phyloP scores from a whole-genome alignment of 2,329 filamentous ascomycete genomes.

The Neofusicoccum kwambonambiense region DNA sequence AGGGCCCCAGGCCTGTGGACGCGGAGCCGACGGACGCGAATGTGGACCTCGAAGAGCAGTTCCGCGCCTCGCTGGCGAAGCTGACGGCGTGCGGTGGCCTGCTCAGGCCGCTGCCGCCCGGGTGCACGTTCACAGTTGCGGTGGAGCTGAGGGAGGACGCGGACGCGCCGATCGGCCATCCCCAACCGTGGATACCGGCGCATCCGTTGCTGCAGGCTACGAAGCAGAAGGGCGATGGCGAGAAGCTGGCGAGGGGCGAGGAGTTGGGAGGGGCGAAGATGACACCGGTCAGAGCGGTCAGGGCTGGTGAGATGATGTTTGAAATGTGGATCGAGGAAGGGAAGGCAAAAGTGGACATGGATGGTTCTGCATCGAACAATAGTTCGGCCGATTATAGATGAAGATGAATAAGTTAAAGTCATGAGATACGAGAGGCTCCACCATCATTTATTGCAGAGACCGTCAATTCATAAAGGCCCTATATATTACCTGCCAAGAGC shows the following conservation, averaged over 20 bases:
- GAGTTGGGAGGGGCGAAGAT: conserved; percentile 55
- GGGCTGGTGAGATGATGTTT: conserved; percentile 64
- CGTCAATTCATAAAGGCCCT: no score
- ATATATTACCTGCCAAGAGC: no score
- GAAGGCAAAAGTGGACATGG: conserved; percentile 47
- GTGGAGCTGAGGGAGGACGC: conserved; percentile 67
- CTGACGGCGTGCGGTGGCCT: conserved; percentile 60
- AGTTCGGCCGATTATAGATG: not conserved
- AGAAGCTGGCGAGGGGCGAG: conserved; percentile 24
- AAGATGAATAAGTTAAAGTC: not conserved
- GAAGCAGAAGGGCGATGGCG: conserved; percentile 22
- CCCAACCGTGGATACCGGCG: conserved; percentile 37
- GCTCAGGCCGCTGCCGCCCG: conserved; percentile 58
- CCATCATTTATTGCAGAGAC: no score
- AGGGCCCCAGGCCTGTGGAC: not conserved
- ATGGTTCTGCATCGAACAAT: not conserved
- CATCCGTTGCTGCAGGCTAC: not conserved
- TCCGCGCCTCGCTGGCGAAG: conserved; percentile 65
- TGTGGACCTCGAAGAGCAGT: conserved; percentile 67
- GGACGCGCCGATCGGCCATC: conserved; percentile 49
- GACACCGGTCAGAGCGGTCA: conserved; percentile 61
- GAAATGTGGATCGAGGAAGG: conserved; percentile 71
- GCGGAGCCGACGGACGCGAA: conserved; percentile 24
- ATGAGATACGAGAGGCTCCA: not conserved
- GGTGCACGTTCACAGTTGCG: conserved; percentile 73